Evolutionary conservation across 192 early-diverging fungal species (phyloP).

Genomic region (Chytriomyces sp.): DNA sequence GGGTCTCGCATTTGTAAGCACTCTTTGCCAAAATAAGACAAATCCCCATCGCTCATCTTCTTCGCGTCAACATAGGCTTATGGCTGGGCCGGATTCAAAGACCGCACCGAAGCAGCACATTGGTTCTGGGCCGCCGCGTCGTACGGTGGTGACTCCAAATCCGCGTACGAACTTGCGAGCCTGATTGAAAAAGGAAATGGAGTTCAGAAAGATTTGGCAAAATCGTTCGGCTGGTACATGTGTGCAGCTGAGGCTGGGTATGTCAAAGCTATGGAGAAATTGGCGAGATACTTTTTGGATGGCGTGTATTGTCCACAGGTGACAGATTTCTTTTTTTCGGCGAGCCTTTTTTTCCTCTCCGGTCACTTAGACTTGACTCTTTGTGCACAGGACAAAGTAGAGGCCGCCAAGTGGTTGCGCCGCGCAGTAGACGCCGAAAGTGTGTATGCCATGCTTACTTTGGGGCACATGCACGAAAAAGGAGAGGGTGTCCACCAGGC

Average conservation of each 20-base stretch:
- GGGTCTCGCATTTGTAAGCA: slow-evolving; percentile 33
- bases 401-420: slow-evolving; percentile 35
- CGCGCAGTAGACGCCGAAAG: slow-evolving; percentile 29
- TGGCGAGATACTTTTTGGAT: slow-evolving; percentile 25
- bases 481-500: neutral
- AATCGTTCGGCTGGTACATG: slow-evolving; percentile 36
- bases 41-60: slow-evolving; percentile 1
- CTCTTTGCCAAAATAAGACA: neutral
- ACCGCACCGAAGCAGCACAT: slow-evolving; percentile 28
- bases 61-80: neutral
- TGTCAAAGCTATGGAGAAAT: slow-evolving; percentile 24
- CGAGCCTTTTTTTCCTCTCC: neutral
- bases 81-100: slow-evolving; percentile 13
- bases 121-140: slow-evolving; percentile 36
- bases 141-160: slow-evolving; percentile 12
- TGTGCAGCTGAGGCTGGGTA: slow-evolving; percentile 37
- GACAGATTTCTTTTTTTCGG: neutral
- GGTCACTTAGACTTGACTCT: neutral
- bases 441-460: neutral
- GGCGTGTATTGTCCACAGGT: slow-evolving; percentile 24
- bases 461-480: slow-evolving; percentile 6
- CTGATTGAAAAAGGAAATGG: slow-evolving; percentile 34
- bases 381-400: slow-evolving; percentile 11
- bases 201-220: slow-evolving; percentile 6
- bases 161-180: slow-evolving; percentile 22